These are phyloP conservation scores for Cordyceps fumosorosea DNA, from an alignment of 2,329 filamentous ascomycete genomes.

Conservation along the genomic window DNA sequence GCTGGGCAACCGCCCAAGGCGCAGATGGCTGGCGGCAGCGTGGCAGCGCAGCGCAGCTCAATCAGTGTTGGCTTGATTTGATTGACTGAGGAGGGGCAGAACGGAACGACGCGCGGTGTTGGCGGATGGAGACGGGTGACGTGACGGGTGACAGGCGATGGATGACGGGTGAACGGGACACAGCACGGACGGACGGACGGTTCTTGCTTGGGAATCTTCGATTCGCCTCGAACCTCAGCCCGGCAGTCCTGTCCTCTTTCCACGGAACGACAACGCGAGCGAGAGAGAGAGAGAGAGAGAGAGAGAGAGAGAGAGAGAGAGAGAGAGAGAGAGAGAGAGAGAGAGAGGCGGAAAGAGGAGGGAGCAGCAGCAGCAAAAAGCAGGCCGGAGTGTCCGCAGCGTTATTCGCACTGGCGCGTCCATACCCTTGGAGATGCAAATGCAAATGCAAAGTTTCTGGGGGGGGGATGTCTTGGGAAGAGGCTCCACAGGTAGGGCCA, in stretches of 20 bases:
- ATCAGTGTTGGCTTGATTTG: neutral
- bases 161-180: neutral
- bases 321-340: no score
- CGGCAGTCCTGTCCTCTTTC: neutral
- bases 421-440: neutral
- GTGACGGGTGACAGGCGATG: no score
- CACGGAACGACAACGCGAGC: neutral
- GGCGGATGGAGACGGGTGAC: no score
- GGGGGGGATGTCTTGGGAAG: neutral
- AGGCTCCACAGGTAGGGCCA: neutral
- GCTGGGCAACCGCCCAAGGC: neutral
- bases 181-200: neutral
- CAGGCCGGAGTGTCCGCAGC: no score
- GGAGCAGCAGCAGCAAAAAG: no score
- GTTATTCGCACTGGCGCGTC: no score
- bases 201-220: neutral
- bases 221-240: neutral
- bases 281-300: neutral
- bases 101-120: no score
- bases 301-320: no score
- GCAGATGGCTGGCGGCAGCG: neutral
- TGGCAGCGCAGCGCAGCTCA: neutral
- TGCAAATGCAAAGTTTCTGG: neutral
- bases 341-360: no score
- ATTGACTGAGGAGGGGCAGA: no score